phyloP scores from a whole-genome alignment of 805 yeast species.

The Cyberlindnera veronae region DNA sequence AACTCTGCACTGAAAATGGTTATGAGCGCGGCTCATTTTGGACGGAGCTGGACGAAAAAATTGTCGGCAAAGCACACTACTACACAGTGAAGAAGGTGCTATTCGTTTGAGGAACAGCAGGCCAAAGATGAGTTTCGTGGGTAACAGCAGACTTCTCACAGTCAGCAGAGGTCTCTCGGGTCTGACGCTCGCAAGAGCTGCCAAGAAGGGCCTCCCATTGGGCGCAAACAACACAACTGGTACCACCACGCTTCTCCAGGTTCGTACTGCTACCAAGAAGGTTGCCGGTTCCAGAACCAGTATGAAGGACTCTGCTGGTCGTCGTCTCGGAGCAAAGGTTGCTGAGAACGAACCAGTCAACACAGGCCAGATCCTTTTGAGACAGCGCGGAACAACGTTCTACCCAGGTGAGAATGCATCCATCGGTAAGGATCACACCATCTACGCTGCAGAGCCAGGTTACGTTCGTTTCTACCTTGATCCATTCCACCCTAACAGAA shows the following conservation, averaged over 20 bases:
- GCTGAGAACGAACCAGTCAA: conserved; percentile 71
- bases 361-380: conserved; percentile 82
- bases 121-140: conserved; percentile 17
- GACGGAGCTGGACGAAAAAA: neutral
- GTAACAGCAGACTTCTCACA: conserved; percentile 13
- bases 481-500: conserved; percentile 94
- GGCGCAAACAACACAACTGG: conserved; percentile 12
- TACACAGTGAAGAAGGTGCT: neutral
- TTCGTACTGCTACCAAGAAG: conserved; percentile 89
- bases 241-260: conserved; percentile 29
- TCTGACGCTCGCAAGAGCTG: conserved; percentile 12
- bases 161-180: conserved; percentile 15
- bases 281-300: conserved; percentile 95
- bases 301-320: conserved; percentile 92
- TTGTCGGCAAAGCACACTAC: neutral
- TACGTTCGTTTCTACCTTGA: conserved; percentile 86
- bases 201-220: conserved; percentile 6
- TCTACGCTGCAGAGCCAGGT: conserved; percentile 90
- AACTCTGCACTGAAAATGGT: no score
- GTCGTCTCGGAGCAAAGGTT: conserved; percentile 87
- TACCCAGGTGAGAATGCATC: conserved; percentile 91
- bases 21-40: conserved; percentile 2
- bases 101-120: neutral
- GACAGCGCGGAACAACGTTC: conserved; percentile 93
- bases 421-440: conserved; percentile 91